phyloP scores from a whole-genome alignment of 345 rosid genomes.

The Populus nigra region DNA sequence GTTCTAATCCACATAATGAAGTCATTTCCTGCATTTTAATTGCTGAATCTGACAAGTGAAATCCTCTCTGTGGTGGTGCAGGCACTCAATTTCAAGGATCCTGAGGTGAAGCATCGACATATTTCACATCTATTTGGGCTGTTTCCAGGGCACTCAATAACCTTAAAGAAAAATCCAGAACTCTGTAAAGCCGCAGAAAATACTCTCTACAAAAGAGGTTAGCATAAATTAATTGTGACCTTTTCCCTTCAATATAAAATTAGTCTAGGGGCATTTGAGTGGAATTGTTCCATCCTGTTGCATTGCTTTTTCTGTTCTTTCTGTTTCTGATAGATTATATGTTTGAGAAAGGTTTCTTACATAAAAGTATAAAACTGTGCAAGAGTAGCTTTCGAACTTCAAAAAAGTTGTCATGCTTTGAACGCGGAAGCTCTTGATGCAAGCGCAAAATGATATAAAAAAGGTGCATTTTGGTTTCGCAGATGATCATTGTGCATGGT shows the following conservation, averaged over 20 bases:
- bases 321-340: neutral
- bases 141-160: conserved; percentile 81
- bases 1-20: neutral
- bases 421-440: neutral
- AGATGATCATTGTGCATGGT: neutral
- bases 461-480: neutral
- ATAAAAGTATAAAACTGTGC: neutral
- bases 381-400: neutral
- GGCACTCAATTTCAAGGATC: conserved; percentile 79
- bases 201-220: conserved; percentile 78
- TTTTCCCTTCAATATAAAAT: neutral
- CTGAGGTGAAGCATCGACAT: conserved; percentile 81
- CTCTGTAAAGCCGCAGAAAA: conserved; percentile 68
- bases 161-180: conserved; percentile 55
- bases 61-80: conserved; percentile 17
- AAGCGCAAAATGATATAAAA: neutral
- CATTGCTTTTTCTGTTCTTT: neutral
- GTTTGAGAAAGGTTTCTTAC: neutral
- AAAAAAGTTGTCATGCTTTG: neutral
- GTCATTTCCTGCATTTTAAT: neutral
- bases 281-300: neutral
- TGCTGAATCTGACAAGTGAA: neutral
- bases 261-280: neutral
- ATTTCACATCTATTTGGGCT: conserved; percentile 91
- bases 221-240: conserved; percentile 5